phyloP scores from a whole-genome alignment of 495 filamentous ascomycete species.

The Trichoderma asperelloides region DNA sequence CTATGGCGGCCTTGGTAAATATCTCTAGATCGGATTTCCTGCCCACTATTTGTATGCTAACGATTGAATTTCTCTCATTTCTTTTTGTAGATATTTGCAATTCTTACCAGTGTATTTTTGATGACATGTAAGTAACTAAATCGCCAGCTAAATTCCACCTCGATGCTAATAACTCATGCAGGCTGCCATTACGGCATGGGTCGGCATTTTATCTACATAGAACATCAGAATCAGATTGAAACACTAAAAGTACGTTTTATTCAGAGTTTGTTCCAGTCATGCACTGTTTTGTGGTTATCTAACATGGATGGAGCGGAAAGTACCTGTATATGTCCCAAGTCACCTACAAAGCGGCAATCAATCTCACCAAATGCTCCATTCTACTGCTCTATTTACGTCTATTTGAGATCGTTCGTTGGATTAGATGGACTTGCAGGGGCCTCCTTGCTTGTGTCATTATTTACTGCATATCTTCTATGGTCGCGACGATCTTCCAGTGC shows the following conservation, averaged over 20 bases:
- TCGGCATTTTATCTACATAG: background rate
- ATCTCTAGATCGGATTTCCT: background rate
- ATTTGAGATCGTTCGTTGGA: background rate
- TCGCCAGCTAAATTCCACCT: background rate
- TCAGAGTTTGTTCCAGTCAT: background rate
- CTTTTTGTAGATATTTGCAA: background rate
- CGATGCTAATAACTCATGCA: background rate
- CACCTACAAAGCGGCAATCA: background rate
- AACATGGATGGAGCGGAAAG: background rate
- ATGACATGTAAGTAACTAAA: background rate
- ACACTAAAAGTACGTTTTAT: background rate
- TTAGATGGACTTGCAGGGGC: background rate
- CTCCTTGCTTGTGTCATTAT: background rate
- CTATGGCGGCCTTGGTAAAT: background rate
- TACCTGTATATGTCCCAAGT: background rate
- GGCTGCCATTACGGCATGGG: background rate
- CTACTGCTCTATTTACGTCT: conserved; percentile 3
- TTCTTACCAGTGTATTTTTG: background rate
- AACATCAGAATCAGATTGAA: background rate
- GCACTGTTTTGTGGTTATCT: background rate
- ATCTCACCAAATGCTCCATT: background rate
- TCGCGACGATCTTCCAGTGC: background rate
- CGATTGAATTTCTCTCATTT: background rate
- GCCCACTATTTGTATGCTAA: background rate
- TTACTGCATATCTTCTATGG: background rate